Base-by-base conservation (phyloP, 1,139 yeast genomes). In the Taphrina confusa region DNA sequence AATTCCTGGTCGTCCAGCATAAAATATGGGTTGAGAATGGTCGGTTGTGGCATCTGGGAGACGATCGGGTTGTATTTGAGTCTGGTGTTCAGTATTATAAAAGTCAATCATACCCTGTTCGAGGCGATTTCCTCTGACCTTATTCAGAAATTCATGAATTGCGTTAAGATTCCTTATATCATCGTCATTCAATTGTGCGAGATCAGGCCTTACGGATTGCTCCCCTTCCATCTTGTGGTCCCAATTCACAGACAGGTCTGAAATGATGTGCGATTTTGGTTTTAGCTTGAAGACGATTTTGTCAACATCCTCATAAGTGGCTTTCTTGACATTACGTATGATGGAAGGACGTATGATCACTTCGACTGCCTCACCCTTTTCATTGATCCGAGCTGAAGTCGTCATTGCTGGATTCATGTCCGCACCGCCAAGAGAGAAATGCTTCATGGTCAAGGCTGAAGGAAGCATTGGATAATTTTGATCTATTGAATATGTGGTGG, bases 401-500 rank as follows among this genome's bases (percentile, higher is more conserved):
- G 77, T 81, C 56, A 80, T 66, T 5, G 80, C 80, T 54, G 82
- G 80, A 5, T 87, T 78, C 0, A 78, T 72, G 11, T 72, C 69
- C 9, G 75, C 71, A 1, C 72, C 73, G 1, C 40, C 60, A 22
- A 74, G 65, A 2, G 91, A 91, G 44, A 88, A 73, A 89, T 30
- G 84, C 77, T 4, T 76, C 66, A 2, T 78, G 71, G 3, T 85
- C 76, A 61, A 86, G 74, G 0, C 69, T 11, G 72, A 68, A 0
- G 97, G 97, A 5, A 92, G 75, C 94, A 92, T 85, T 1, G 84
- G 79, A 62, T 82, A 76, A 0, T 82, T 76, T 0, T 78, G 78
- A 60, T 85, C 88, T 0, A 95, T 92, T 33, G 86, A 78, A 69
- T 92, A 92, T 0, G 85, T 79, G 0, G 97, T 89, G 23, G 84